These are phyloP conservation scores for Biscutella laevigata DNA, from an alignment of 441 rosid species.

Conservation along the genomic window DNA sequence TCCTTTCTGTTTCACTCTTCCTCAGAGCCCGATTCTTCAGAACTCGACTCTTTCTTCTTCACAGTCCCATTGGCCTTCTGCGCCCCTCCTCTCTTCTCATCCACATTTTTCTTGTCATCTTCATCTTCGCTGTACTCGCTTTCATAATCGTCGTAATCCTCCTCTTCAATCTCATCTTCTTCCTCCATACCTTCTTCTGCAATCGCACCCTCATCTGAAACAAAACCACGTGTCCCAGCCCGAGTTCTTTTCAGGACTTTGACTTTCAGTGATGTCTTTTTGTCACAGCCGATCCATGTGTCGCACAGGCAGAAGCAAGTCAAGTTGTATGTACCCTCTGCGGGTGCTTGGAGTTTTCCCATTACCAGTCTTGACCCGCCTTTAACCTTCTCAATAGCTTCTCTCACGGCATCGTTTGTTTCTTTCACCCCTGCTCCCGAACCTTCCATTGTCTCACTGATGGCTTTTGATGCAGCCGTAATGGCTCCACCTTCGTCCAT, in stretches of 20 bases:
- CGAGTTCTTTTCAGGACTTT: constrained; percentile 77
- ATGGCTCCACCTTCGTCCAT: constrained; percentile 84
- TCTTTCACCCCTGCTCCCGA: constrained; percentile 74
- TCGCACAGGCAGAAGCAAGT: constrained; percentile 82
- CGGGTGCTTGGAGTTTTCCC: constrained; percentile 84
- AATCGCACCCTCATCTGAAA: constrained; percentile 57
- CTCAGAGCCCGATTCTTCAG: constrained; percentile 62
- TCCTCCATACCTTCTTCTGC: constrained; percentile 84
- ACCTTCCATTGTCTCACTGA: constrained; percentile 87
- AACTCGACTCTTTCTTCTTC: constrained; percentile 42
- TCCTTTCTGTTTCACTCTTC: constrained; percentile 40
- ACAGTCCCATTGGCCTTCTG: constrained; percentile 54
- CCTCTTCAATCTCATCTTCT: constrained; percentile 86
- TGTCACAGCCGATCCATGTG: constrained; percentile 92
- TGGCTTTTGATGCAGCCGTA: constrained; percentile 75
- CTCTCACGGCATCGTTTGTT: constrained; percentile 53
- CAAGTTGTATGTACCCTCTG: constrained; percentile 78
- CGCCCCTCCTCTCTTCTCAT: constrained; percentile 50
- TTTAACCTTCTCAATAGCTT: constrained; percentile 70
- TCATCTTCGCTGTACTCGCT: constrained; percentile 94
- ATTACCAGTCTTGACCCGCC: constrained; percentile 73
- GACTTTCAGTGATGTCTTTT: constrained; percentile 51
- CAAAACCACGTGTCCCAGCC: constrained; percentile 59
- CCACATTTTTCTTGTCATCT: constrained; percentile 56
- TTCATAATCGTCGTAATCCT: constrained; percentile 83